Conservation (phyloP, 169 alveolate genomes). For the Plasmodium vivax region DNA sequence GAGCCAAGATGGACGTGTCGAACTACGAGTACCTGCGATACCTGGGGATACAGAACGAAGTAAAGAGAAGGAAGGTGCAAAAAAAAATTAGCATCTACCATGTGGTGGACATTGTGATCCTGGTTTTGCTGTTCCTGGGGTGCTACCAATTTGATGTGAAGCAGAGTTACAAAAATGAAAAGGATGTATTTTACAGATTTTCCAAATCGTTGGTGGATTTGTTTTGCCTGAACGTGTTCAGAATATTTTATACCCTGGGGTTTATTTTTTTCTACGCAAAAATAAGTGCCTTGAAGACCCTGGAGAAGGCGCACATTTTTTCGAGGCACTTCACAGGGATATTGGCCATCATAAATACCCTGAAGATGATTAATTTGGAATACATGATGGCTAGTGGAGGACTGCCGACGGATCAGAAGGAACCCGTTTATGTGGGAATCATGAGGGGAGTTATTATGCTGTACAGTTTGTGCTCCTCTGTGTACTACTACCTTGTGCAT, state of each 20-base stretch:
- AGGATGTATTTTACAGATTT: constrained; percentile 18
- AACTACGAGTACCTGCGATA: constrained; percentile 44
- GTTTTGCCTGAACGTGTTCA: not conserved
- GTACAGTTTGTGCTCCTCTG: constrained; percentile 27
- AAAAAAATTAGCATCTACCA: constrained; percentile 42
- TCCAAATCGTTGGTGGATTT: constrained; percentile 24
- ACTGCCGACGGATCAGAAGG: not conserved
- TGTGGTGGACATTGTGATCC: constrained; percentile 16
- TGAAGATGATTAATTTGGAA: constrained; percentile 37
- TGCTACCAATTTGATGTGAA: constrained; percentile 28
- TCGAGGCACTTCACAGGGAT: constrained; percentile 41
- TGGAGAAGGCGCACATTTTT: not conserved
- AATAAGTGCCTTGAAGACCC: not conserved
- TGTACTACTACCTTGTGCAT: constrained; percentile 16
- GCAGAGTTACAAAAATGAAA: constrained; percentile 18
- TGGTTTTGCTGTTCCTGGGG: not conserved
- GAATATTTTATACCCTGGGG: constrained; percentile 4
- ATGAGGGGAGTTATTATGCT: not conserved
- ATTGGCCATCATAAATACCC: not conserved
- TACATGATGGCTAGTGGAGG: not conserved
- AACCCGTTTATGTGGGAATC: not conserved
- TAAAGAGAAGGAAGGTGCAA: constrained; percentile 12
- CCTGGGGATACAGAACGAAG: constrained; percentile 43
- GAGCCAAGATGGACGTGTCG: constrained; percentile 49
- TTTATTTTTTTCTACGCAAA: constrained; percentile 3